These are phyloP conservation scores for Plasmodium falciparum DNA, from an alignment of 169 alveolate species.

Conservation along the genomic window DNA sequence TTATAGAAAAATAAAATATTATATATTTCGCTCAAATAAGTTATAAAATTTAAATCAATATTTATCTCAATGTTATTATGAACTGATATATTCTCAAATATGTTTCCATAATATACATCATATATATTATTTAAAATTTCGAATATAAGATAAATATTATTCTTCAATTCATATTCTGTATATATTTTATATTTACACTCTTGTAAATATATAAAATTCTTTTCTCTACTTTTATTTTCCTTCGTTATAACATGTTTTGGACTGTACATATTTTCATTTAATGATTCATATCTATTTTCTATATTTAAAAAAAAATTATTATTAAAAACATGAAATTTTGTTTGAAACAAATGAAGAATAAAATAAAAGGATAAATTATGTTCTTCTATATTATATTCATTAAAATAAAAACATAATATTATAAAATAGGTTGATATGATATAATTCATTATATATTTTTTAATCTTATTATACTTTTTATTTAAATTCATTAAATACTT, in stretches of 20 bases:
- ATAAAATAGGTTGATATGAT: slow-evolving; percentile 28
- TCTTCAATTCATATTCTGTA: slow-evolving; percentile 23
- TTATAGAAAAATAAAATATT: slow-evolving; percentile 45
- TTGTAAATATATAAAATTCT: not conserved
- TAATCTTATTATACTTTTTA: slow-evolving; percentile 28
- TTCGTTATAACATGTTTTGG: too few relatives aligned
- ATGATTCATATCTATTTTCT: not conserved
- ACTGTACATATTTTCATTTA: not conserved
- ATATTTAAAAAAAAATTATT: slow-evolving; percentile 8
- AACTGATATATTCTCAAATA: slow-evolving; percentile 1
- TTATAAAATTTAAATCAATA: slow-evolving; percentile 58
- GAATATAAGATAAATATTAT: slow-evolving; percentile 45
- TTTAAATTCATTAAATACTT: slow-evolving; percentile 46
- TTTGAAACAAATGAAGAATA: slow-evolving; percentile 40
- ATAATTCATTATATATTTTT: slow-evolving; percentile 34
- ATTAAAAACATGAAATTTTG: slow-evolving; percentile 5
- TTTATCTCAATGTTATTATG: slow-evolving; percentile 21
- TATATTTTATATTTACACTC: slow-evolving; percentile 1
- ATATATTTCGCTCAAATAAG: slow-evolving; percentile 67
- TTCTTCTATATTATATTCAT: slow-evolving; percentile 38
- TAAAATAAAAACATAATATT: slow-evolving; percentile 29
- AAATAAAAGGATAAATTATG: slow-evolving; percentile 35
- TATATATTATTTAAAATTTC: slow-evolving; percentile 61
- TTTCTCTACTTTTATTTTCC: not conserved
- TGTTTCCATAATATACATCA: slow-evolving; percentile 46